Base-by-base conservation (phyloP, 805 yeast genomes). In the Metschnikowia anglica region DNA sequence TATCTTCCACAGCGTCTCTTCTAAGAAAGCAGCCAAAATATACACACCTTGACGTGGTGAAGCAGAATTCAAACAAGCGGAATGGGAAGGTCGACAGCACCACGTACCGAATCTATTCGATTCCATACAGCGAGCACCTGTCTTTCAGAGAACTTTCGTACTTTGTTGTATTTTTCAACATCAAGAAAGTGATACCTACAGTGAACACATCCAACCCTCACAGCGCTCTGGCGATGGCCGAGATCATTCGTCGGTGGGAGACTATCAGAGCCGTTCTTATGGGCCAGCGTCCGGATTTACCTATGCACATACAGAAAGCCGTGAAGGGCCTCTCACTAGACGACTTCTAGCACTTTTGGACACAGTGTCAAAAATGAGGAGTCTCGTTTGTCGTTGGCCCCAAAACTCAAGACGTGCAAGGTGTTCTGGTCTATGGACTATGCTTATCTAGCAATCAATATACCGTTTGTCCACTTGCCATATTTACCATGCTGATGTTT, bases 91-190 rank as follows among this genome's bases (percentile, higher is more conserved):
- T 55, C 6, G 69, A 62, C 33, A 48, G 47, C 26, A 47, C 61
- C 6, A 47, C 63, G 12, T 59, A 53, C 38, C 74, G 80, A 35
- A 68, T 80, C 0, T 81, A 83, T 52, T 62, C 75, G 9, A 77
- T 90, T 1, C 98, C 99, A 0, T 93, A 93, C 57, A 84, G 95
- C 56, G 99, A 93, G 58, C 99, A 93, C 65, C 88, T 96, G 9
- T 87, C 96, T 44, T 91, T 81, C 55, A 68, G 85, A 28, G 99
- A 93, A 55, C 69, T 93, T 28, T 72, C 83, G 10, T 72, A 74
- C 41, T 87, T 91, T 57, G 76, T 83, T 17, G 65, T 75, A 2
- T 63, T 73, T 17, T 52, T 88, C 30, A 61, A 73, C 6, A 74
- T 79, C 49, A 63, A 63, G 0, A 55, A 70, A 30, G 75, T 88